A percentile compares a stretch with the other conserved stretches of the same genome.
Evolutionary conservation across 129 eudicot species (phyloP).

Genomic region (Daucus carota): DNA sequence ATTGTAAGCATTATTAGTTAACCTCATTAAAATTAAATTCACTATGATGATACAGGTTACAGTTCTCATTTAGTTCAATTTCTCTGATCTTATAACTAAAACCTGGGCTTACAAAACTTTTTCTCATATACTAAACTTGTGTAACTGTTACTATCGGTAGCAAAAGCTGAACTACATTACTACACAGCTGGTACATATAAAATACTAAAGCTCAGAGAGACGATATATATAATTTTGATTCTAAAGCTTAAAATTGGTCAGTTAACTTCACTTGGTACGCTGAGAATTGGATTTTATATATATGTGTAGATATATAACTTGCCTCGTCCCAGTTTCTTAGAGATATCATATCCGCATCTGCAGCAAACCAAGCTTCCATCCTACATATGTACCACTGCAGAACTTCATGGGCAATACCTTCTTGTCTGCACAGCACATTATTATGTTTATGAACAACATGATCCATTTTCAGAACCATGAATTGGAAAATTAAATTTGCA

Average conservation of each 20-base stretch:
- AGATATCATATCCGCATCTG: slow-evolving; percentile 93
- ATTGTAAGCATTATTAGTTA: slow-evolving; percentile 14
- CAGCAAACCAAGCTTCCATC: slow-evolving; percentile 99
- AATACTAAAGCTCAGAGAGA: background rate
- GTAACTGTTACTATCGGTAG: background rate
- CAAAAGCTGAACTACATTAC: background rate
- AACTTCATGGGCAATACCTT: slow-evolving; percentile 89
- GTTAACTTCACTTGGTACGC: background rate
- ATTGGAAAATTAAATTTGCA: background rate
- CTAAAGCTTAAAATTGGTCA: background rate
- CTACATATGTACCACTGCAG: slow-evolving; percentile 94
- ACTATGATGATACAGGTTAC: background rate
- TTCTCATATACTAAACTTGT: background rate
- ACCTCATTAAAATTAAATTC: background rate
- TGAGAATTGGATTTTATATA: background rate
- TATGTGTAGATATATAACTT: slow-evolving; percentile 12
- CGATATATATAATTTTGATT: background rate
- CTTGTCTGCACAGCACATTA: slow-evolving; percentile 43
- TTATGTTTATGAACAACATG: slow-evolving; percentile 8
- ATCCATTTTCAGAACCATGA: background rate
- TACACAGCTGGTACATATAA: background rate
- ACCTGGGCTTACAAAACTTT: background rate
- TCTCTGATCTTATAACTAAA: background rate
- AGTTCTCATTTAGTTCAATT: background rate
- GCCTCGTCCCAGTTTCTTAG: slow-evolving; percentile 95